These are phyloP conservation scores for Salvia sclarea DNA, from an alignment of 305 asterid genomes.

Conservation along the genomic window DNA sequence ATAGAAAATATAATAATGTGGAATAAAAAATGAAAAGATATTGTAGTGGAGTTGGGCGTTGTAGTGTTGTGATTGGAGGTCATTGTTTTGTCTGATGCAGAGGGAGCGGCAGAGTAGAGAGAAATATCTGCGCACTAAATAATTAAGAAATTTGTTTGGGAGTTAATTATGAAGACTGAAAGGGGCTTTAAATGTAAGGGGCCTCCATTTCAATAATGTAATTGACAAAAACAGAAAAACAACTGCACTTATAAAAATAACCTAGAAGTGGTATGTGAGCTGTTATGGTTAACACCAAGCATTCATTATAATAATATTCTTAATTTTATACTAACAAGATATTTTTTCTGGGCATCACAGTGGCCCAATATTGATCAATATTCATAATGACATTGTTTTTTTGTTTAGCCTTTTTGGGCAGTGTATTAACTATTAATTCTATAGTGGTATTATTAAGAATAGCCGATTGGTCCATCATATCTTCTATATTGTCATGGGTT, in stretches of 20 bases:
- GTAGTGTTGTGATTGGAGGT: slow-evolving; percentile 36
- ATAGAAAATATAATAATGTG: too few relatives aligned
- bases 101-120: slow-evolving; percentile 28
- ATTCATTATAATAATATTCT: neutral
- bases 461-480: too few relatives aligned
- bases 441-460: too few relatives aligned
- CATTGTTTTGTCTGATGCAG: slow-evolving; percentile 25
- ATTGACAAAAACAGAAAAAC: neutral
- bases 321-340: neutral
- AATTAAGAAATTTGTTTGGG: neutral
- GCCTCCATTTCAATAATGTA: too few relatives aligned
- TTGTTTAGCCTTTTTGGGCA: too few relatives aligned
- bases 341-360: too few relatives aligned
- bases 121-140: slow-evolving; percentile 30
- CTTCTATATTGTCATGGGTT: too few relatives aligned
- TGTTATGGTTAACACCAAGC: neutral
- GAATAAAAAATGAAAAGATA: neutral
- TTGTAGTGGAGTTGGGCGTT: neutral
- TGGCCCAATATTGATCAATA: too few relatives aligned
- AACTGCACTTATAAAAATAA: neutral
- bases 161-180: slow-evolving; percentile 2
- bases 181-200: slow-evolving; percentile 13
- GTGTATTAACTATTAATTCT: too few relatives aligned
- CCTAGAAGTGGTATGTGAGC: slow-evolving; percentile 17
- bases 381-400: too few relatives aligned